Percentiles rank a stretch among this genome's conserved stretches.
Evolutionary conservation across 2,329 filamentous ascomycete species (phyloP).

Genomic region (Ophiostoma himal-ulmi): DNA sequence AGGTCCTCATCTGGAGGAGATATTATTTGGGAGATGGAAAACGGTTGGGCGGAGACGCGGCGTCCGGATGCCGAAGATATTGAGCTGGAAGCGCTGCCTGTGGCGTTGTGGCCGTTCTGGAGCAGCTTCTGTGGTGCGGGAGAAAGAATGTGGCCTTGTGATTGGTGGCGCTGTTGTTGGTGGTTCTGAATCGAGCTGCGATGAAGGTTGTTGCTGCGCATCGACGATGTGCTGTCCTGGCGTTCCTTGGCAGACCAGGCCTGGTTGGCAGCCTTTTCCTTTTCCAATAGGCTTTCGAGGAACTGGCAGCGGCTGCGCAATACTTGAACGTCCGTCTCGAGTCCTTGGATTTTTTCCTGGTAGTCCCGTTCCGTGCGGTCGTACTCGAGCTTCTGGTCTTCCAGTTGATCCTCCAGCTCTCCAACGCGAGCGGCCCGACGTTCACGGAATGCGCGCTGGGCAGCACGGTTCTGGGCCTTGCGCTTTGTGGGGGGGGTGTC

Average conservation of each 20-base stretch:
- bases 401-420: constrained; percentile 63
- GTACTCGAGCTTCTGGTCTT: constrained; percentile 53
- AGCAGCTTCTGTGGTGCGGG: constrained; percentile 21
- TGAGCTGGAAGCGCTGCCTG: constrained; percentile 29
- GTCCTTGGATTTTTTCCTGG: constrained; percentile 49
- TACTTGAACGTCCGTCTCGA: constrained; percentile 62
- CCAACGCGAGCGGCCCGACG: constrained; percentile 77
- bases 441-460: constrained; percentile 85
- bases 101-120: constrained; percentile 22
- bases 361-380: constrained; percentile 54
- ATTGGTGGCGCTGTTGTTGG: constrained; percentile 19
- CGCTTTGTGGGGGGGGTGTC: constrained; percentile 90
- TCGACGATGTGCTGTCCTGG: constrained; percentile 21
- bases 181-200: constrained; percentile 19
- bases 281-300: constrained; percentile 58
- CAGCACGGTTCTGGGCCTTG: constrained; percentile 89
- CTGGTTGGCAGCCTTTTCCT: constrained; percentile 37
- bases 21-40: constrained; percentile 54
- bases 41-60: constrained; percentile 37
- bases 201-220: constrained; percentile 19
- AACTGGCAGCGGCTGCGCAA: constrained; percentile 56
- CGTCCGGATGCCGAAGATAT: constrained; percentile 30
- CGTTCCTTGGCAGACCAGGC: constrained; percentile 22
- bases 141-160: constrained; percentile 21
- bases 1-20: constrained; percentile 46